phyloP scores from a whole-genome alignment of 495 filamentous ascomycete species.

The Hypoxylon perforatum region DNA sequence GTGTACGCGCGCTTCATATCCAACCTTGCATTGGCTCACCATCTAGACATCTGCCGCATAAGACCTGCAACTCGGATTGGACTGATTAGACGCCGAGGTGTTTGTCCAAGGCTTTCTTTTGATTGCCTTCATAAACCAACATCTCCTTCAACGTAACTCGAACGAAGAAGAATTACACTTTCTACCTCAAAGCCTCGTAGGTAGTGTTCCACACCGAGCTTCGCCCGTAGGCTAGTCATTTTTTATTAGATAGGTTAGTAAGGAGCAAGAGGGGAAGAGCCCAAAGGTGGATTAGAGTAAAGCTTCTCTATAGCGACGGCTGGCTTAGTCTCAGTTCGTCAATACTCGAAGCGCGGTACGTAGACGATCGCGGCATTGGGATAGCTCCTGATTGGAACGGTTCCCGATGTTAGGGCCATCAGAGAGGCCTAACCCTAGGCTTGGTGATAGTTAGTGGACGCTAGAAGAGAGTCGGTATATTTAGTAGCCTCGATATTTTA shows the following conservation, averaged over 20 bases:
- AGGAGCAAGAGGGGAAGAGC: too few species aligned
- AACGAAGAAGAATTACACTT: neutral
- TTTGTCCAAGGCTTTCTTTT: slow-evolving; percentile 7
- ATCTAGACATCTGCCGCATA: slow-evolving; percentile 11
- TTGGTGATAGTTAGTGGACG: slow-evolving; percentile 2
- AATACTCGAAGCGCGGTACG: slow-evolving; percentile 3
- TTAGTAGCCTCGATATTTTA: slow-evolving; percentile 4
- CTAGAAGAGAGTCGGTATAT: slow-evolving; percentile 3
- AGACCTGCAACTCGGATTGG: slow-evolving; percentile 14
- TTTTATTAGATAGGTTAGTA: too few species aligned
- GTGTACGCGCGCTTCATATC: slow-evolving; percentile 26
- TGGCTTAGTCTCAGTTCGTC: neutral
- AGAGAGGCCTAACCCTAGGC: slow-evolving; percentile 2
- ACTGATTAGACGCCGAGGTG: slow-evolving; percentile 18
- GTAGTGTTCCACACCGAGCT: too few species aligned
- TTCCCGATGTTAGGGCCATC: neutral
- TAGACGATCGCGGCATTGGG: slow-evolving; percentile 5
- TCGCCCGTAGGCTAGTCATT: too few species aligned
- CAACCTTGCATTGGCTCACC: slow-evolving; percentile 28
- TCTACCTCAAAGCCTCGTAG: neutral
- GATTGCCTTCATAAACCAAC: slow-evolving; percentile 16
- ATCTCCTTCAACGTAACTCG: neutral
- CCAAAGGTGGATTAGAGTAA: too few species aligned
- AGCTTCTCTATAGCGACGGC: too few species aligned
- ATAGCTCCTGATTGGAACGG: slow-evolving; percentile 9